These are phyloP conservation scores for Noccaea caerulescens DNA, from an alignment of 345 rosid species.

Conservation along the genomic window DNA sequence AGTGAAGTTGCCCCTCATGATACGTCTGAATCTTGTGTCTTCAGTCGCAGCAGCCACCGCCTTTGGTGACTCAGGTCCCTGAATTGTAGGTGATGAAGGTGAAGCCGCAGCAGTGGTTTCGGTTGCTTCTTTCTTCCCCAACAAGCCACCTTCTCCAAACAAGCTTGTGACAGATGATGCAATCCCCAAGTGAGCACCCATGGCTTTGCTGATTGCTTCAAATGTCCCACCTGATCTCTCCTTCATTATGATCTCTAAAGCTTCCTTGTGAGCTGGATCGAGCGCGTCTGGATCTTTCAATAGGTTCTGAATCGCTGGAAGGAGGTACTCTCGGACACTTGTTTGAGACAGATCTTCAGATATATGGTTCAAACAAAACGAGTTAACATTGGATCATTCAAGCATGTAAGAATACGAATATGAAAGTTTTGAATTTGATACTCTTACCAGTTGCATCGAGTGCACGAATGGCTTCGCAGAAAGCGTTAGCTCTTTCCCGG, in stretches of 20 bases:
- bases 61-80: slow-evolving; percentile 61
- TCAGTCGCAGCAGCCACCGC: slow-evolving; percentile 50
- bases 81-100: slow-evolving; percentile 41
- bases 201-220: slow-evolving; percentile 81
- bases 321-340: slow-evolving; percentile 73
- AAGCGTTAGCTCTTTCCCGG: slow-evolving; percentile 84
- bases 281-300: slow-evolving; percentile 79
- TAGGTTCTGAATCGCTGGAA: slow-evolving; percentile 83
- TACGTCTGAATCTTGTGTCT: slow-evolving; percentile 90
- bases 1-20: slow-evolving; percentile 87
- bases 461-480: slow-evolving; percentile 94
- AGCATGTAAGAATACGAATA: slow-evolving; percentile 8
- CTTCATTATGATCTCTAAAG: slow-evolving; percentile 84
- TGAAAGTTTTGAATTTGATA: slow-evolving; percentile 34
- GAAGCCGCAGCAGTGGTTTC: slow-evolving; percentile 47
- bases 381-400: slow-evolving; percentile 12
- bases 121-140: slow-evolving; percentile 73
- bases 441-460: slow-evolving; percentile 87
- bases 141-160: slow-evolving; percentile 82
- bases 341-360: slow-evolving; percentile 71
- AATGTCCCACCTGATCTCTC: slow-evolving; percentile 90
- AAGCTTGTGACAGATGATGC: slow-evolving; percentile 87
- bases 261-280: slow-evolving; percentile 97
- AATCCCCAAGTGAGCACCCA: slow-evolving; percentile 95
- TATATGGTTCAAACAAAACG: slow-evolving; percentile 1